A percentile compares a stretch with the other conserved stretches of the same genome.
phyloP scores from a whole-genome alignment of 768 basidiomycete species.

The Tephrocybe sp. region DNA sequence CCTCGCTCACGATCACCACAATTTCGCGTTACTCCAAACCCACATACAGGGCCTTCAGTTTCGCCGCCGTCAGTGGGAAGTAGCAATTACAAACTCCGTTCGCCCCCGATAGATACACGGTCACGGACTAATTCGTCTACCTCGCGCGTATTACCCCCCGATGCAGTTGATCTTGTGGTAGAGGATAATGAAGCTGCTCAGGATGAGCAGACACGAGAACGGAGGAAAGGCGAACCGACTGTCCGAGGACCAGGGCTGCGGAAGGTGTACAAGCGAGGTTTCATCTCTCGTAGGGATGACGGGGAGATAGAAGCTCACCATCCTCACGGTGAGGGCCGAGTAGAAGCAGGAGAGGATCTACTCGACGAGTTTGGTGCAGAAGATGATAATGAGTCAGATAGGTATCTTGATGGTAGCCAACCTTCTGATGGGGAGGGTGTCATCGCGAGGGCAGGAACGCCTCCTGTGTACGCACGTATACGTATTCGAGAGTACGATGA shows the following conservation, averaged over 20 bases:
- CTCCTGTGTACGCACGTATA: constrained; percentile 42
- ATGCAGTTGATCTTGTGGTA: constrained; percentile 89
- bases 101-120: constrained; percentile 30
- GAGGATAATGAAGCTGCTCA: constrained; percentile 59
- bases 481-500: constrained; percentile 33
- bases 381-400: constrained; percentile 25
- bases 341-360: constrained; percentile 41
- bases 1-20: constrained; percentile 23
- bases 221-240: constrained; percentile 63
- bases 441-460: constrained; percentile 36
- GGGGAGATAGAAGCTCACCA: constrained; percentile 42
- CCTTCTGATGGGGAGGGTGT: constrained; percentile 22
- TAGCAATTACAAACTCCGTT: constrained; percentile 22
- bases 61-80: constrained; percentile 27
- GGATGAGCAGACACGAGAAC: constrained; percentile 48
- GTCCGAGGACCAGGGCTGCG: constrained; percentile 37
- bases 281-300: constrained; percentile 35
- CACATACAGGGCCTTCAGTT: constrained; percentile 11
- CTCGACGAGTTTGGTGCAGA: constrained; percentile 31
- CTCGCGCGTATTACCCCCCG: constrained; percentile 45
- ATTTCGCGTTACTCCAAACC: constrained; percentile 6
- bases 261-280: constrained; percentile 53
- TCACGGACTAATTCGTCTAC: constrained; percentile 24
- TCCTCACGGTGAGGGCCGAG: constrained; percentile 21
- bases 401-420: constrained; percentile 22